Evolutionary conservation across 2,329 filamentous ascomycete species (phyloP), one percentile per base, ranked within the genome.

Genomic region (Juglanconis sp.): DNA sequence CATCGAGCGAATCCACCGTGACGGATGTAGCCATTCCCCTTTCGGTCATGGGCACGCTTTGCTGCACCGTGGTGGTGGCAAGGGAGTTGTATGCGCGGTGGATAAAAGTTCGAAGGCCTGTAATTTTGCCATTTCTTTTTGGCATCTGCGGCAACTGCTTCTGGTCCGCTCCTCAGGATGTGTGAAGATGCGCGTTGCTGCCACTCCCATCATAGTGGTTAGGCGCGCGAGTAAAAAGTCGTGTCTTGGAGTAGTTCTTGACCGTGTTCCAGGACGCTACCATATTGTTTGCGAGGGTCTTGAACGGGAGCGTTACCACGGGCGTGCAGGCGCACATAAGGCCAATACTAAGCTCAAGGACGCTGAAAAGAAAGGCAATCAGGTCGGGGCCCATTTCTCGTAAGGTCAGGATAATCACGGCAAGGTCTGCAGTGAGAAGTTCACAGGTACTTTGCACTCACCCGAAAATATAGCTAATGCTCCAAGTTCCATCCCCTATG

Each of bases 311-410:
- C 13, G 53, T 42, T 30, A 56, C 44, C 17, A 56, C 53, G 36
- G 53, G 53, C 46, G 40, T 49, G 11, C 53, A 56, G 8, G 53
- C 53, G 44, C 44, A 56, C 13, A 56, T 40, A 32, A 56, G 42
- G 17, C 53, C 53, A 32, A 56, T 56, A 11, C 36, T 56, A 32
- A 56, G 53, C 35, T 56, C 53, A 13, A 56, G 44, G 7, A 56
- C 30, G n/a, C 53, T 56, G 32, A 11, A 5, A 40, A 4, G 47
- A 10, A 55, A 11, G 10, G 44, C 9, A 8, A 15, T 55, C 31
- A 46, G 36, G n/a, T 13, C 36, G 13, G 36, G 36, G 8, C 36
- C 36, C 8, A 40, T 8, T 40, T 40, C 3, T 40, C 8, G 24
- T 24, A 40, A 13, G 13, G 36, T 40, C 8, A 3, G 13, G 13